Evolutionary conservation across 2,329 filamentous ascomycete genomes (phyloP), one percentile per base, ranked within the genome.

Genomic region (Colletotrichum siamense): DNA sequence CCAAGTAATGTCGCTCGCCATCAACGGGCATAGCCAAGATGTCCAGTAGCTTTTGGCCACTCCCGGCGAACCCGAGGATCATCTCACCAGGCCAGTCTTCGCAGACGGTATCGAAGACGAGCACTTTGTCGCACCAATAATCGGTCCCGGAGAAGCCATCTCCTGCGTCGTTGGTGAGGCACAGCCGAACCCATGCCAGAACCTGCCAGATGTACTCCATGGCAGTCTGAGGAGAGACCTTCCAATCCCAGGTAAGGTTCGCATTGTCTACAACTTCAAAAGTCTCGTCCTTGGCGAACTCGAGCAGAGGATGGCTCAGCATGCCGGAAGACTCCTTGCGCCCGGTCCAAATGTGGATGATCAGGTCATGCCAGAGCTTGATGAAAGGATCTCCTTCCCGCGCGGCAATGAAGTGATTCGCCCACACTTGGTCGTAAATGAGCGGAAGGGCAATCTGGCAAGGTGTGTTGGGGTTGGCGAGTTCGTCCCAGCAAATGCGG

Each of bases 391-490:
- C 86, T 12, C 84, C 83, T 44, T 85, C 85, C 49, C 86, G 84
- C 3, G 83, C 80, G 3, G 86, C 85, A 15, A 89, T 82, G 76
- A 89, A 88, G 64, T 86, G 84, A 68, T 89, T 89, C 30, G 82
- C 79, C 34, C 84, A 80, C 57, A 78, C 77, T 36, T 82, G 81
- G 2, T 78, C 81, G 13, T 80, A 80, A 30, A 85, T 78, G 12
- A 61, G 69, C 34, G 66, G 30, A 9, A 68, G 61, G 5, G 65
- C 62, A 12, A 79, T 62, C 73, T 86, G 82, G 55, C 84, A 86
- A 0, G 84, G 82, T 0, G 81, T 82, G 2, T 76, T 69, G 0
- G 85, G 82, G n/a, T 86, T 83, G 9, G 82, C 79, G 61, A 89
- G 81, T 9, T 81, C 75, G 9, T 84, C 79, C 87, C 87, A 88